Evolutionary conservation across 257 asterid genomes (phyloP).

Genomic region (Solanum phureja): DNA sequence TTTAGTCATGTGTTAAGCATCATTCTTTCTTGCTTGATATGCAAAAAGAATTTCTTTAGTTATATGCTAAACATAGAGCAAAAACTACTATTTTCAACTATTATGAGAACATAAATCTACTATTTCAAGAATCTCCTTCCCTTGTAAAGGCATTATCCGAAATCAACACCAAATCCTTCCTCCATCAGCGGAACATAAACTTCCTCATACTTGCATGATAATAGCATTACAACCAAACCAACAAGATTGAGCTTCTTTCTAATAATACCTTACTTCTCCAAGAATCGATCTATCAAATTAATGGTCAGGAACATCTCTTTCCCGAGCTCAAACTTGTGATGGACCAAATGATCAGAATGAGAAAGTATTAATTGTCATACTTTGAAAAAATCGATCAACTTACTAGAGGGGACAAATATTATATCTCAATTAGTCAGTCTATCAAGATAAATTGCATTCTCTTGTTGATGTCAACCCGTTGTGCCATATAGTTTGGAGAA

Average conservation of each 20-base stretch:
- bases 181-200: neutral
- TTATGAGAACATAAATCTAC: neutral
- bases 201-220: neutral
- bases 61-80: no score
- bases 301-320: neutral
- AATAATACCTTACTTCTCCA: neutral
- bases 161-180: neutral
- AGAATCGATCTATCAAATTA: neutral
- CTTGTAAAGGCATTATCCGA: neutral
- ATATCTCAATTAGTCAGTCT: neutral
- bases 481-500: neutral
- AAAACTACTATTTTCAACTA: neutral
- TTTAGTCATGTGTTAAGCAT: neutral
- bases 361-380: neutral
- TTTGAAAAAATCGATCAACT: no score
- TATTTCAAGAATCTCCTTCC: neutral
- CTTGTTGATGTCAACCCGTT: neutral
- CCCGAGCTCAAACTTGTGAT: neutral
- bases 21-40: neutral
- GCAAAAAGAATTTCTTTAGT: no score
- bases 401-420: rapidly evolving
- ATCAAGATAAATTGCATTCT: neutral
- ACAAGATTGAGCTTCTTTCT: neutral
- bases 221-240: neutral
- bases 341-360: neutral